Base-by-base conservation (phyloP, 2,329 filamentous ascomycete species). In the Aspergillus udagawae region DNA sequence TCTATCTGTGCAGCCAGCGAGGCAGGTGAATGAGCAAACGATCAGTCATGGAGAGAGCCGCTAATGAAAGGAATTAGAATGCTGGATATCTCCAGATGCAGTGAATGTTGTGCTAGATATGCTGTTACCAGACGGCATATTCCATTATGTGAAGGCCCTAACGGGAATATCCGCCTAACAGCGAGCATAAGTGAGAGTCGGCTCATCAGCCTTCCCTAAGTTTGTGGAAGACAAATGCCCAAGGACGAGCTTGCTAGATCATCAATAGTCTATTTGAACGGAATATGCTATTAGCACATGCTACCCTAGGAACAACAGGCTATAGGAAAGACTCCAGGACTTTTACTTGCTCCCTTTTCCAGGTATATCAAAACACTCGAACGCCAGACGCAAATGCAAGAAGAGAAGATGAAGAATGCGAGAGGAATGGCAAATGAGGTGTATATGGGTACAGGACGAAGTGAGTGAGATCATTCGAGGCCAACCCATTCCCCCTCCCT, bases 401-500 rank as follows among this genome's bases (percentile, higher is more conserved):
- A 53, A 32, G 44, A 23, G 17, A 44, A 55, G 52, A 57, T 52
- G 60, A 60, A 49, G 59, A 55, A 54, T 58, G 54, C 55, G 57
- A 58, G 58, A 20, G 52, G 52, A 52, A 58, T 32, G 53, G 53
- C 35, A 38, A 17, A 54, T 54, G 21, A 55, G 25, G 32, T 41
- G 52, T 58, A 54, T 54, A 65, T 62, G 60, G 58, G 61, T 56
- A 66, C 55, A 63, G 49, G 59, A 49, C 23, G 38, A 51, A 42
- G 59, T 51, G 52, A 51, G 58, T 45, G 58, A 54, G 56, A 65
- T 71, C 71, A 80, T 65, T 82, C 81, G 67, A 83, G 73, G 8
- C 82, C 82, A 63, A 83, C 75, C 82, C 82, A 84, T 53, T 78
- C 79, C n/a, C 68, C 75, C 54, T 80, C 80, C 17, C 71, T 75